phyloP scores from a whole-genome alignment of 129 eudicot species.

The Artemisia tridentata region DNA sequence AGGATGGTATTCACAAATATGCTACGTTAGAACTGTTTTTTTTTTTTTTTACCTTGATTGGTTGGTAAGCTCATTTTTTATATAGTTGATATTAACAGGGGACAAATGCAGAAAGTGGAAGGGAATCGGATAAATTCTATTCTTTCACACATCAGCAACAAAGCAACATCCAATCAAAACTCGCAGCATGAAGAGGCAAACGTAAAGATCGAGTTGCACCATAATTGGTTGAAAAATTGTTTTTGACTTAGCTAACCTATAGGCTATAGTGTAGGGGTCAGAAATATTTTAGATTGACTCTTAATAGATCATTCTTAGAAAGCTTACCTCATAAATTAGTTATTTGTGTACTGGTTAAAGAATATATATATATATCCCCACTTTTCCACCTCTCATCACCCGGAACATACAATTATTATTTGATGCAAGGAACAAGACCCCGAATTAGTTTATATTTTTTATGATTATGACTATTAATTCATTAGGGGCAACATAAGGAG shows the following conservation, averaged over 20 bases:
- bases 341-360: conserved; percentile 21
- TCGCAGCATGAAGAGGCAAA: conserved; percentile 13
- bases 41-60: conserved; percentile 19
- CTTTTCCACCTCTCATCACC: conserved; percentile 21
- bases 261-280: conserved; percentile 13
- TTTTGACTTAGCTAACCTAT: conserved; percentile 23
- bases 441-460: conserved; percentile 4
- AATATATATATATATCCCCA: conserved; percentile 45
- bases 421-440: conserved; percentile 28
- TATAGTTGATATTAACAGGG: conserved; percentile 13
- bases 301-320: conserved; percentile 19
- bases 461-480: conserved; percentile 9
- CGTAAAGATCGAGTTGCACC: conserved; percentile 8
- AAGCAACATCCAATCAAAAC: conserved; percentile 22
- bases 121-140: conserved; percentile 29
- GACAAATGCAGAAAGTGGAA: conserved; percentile 29
- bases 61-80: neutral
- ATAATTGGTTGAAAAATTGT: conserved; percentile 21
- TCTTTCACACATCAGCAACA: conserved; percentile 38
- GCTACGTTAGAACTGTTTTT: neutral
- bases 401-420: conserved; percentile 14
- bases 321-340: conserved; percentile 18
- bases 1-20: conserved; percentile 12
- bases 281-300: conserved; percentile 20
- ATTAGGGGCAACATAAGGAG: conserved; percentile 17